These are phyloP conservation scores for Erucastrum elatum DNA, from an alignment of 345 rosid genomes.

Conservation along the genomic window DNA sequence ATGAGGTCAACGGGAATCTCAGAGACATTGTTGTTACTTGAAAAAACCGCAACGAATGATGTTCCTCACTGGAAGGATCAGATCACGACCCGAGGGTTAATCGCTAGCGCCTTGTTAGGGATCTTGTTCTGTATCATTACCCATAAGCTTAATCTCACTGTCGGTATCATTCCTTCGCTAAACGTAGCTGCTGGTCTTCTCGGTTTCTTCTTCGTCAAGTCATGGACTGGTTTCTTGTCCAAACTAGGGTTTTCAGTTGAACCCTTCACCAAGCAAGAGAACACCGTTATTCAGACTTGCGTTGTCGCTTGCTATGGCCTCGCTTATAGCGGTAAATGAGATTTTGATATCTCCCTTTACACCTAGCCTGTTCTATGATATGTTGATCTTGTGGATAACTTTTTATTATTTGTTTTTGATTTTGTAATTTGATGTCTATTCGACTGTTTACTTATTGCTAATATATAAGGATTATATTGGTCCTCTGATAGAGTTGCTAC, in stretches of 20 bases:
- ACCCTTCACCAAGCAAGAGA: slow-evolving; percentile 90
- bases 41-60: slow-evolving; percentile 17
- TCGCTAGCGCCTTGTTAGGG: slow-evolving; percentile 70
- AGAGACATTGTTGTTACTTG: slow-evolving; percentile 44
- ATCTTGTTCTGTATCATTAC: slow-evolving; percentile 82
- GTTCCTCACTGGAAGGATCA: slow-evolving; percentile 94
- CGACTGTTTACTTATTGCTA: too few species aligned
- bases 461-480: too few species aligned
- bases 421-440: too few species aligned
- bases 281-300: slow-evolving; percentile 90
- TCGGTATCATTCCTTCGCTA: slow-evolving; percentile 84
- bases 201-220: slow-evolving; percentile 88
- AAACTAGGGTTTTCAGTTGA: slow-evolving; percentile 57
- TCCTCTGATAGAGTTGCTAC: not conserved
- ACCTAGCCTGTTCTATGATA: not conserved
- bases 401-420: too few species aligned
- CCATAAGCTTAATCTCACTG: slow-evolving; percentile 85
- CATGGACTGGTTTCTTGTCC: slow-evolving; percentile 75
- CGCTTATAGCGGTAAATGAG: slow-evolving; percentile 65
- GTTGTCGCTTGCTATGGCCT: slow-evolving; percentile 98
- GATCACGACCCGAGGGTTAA: slow-evolving; percentile 77
- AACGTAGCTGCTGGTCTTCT: slow-evolving; percentile 94
- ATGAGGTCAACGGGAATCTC: slow-evolving; percentile 43
- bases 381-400: not conserved
- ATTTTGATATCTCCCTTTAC: not conserved